Conservation (phyloP, 257 asterid species). For the Paraleonurus japonicus region DNA sequence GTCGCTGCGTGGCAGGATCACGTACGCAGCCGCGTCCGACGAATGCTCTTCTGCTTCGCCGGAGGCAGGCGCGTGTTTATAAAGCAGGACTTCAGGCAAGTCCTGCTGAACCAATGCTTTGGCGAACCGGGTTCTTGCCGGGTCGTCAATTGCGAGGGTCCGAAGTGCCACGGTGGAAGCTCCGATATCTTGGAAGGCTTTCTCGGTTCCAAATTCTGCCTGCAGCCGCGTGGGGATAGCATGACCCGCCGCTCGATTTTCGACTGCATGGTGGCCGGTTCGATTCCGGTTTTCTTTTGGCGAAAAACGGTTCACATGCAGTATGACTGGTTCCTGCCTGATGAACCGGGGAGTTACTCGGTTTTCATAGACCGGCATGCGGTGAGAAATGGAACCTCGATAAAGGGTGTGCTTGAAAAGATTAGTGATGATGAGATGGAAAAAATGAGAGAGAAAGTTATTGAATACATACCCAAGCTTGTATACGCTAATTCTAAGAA, state of each 20-base stretch:
- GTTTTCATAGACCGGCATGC: conserved; percentile 34
- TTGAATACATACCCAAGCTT: conserved; percentile 39
- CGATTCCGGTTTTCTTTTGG: conserved; percentile 47
- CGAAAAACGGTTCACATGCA: conserved; percentile 28
- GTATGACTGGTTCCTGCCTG: conserved; percentile 38
- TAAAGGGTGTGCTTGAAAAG: conserved; percentile 33
- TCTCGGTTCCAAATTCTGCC: conserved; percentile 36
- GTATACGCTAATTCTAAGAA: conserved; percentile 23
- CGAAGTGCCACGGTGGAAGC: conserved; percentile 26
- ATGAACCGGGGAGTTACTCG: conserved; percentile 36
- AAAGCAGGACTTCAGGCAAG: neutral
- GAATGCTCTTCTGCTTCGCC: neutral
- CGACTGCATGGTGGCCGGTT: conserved; percentile 49
- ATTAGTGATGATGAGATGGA: conserved; percentile 35
- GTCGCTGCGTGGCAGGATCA: neutral
- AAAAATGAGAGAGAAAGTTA: conserved; percentile 40
- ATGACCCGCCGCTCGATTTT: conserved; percentile 36
- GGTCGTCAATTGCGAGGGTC: conserved; percentile 28
- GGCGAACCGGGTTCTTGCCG: conserved; percentile 20
- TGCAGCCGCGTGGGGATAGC: conserved; percentile 43
- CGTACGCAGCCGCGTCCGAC: neutral
- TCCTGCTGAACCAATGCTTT: neutral
- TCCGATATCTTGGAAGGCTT: conserved; percentile 16
- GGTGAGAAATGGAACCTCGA: conserved; percentile 28
- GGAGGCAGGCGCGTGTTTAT: neutral